Base-by-base conservation (phyloP, 108 stramenopile species). In the Cyclotella cryptica region DNA sequence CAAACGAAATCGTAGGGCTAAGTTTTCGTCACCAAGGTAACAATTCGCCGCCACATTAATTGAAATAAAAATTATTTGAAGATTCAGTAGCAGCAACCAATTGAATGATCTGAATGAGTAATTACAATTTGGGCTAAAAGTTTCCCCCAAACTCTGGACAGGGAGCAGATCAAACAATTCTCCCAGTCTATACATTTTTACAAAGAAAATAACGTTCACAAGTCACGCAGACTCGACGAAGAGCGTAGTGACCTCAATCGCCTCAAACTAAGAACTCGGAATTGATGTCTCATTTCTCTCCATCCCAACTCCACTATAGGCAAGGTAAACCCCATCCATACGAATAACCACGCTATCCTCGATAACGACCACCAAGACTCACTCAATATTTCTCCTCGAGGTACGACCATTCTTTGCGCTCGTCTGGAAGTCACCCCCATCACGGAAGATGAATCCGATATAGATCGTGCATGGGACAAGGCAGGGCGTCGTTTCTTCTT, bases 261-360 rank as follows among this genome's bases (percentile, higher is more conserved):
- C 49, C 46, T 40, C 49, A 63, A 51, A 4, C 72, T 63, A 1
- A 21, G n/a, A 35, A 68, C 35, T 6, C 49, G 46, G 49, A 51
- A 68, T 29, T 52, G 35, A 0, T 47, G 59, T 10, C 61, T 29
- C 19, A 62, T 21, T 59, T 63, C 47, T 43, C 72, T 44, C 21
- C 39, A 63, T 39, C 61, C 72, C 17, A 63, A 45, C 51, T 73
- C 72, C 21, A 73, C 21, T 40, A 73, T 49, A 18, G 72, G 72
- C 21, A 73, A 39, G 61, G 44, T 39, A 43, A 73, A 73, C 49
- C 46, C 49, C 49, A 63, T 41, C 46, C 72, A 73, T 1, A 73
- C 59, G 1, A 73, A 6, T 9, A 22, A n/a, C 29, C 72, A 62
- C 30, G 35, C 47, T 17, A 73, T 40, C 19, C 47, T 19, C 47